Base-by-base conservation (phyloP, 805 yeast genomes). In the Candida maris region DNA sequence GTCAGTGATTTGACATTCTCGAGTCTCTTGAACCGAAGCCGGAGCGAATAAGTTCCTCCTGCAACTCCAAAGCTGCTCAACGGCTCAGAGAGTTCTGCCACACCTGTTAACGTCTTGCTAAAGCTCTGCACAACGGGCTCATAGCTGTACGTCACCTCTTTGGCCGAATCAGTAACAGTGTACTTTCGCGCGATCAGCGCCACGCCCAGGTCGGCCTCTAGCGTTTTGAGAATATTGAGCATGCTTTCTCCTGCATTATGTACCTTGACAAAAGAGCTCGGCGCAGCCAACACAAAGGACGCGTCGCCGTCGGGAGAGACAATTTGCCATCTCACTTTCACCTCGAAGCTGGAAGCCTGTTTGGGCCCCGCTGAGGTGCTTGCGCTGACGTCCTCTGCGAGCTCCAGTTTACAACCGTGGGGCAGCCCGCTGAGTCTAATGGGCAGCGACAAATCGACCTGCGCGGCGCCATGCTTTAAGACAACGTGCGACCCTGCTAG, bases 391-490 rank as follows among this genome's bases (percentile, higher is more conserved):
- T 27, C 21, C 19, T 35, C 38, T 3, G 30, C 34, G 28, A 71
- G 42, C 6, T 54, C 52, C 23, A 73, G 37, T 30, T 68, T 72
- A 13, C 64, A 67, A 9, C 77, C 77, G 5, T 62, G 53, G 2
- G 76, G 71, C 14, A 73, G 43, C 34, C 67, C 65, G 12, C 67
- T 46, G 13, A 71, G 47, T 39, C 77, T 57, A 41, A 67, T 51
- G 1, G 78, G 77, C 22, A 71, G 39, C 23, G 67, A 61, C 12
- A 61, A 43, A 4, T 70, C 63, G 15, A 72, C 35, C 5, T 48
- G 46, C 1, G 50, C 52, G 22, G 51, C 57, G 4, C 64, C 62
- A 37, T 68, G 66, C 19, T 35, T 43, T 17, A 49, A 39, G 16
- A 39, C 32, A 30, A 35, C 37, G 0, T 23, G 19, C 17, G 34